A percentile compares a stretch with the other conserved stretches of the same genome.
Evolutionary conservation across 768 basidiomycete genomes (phyloP).

Genomic region (Gautieria morchelliformis): DNA sequence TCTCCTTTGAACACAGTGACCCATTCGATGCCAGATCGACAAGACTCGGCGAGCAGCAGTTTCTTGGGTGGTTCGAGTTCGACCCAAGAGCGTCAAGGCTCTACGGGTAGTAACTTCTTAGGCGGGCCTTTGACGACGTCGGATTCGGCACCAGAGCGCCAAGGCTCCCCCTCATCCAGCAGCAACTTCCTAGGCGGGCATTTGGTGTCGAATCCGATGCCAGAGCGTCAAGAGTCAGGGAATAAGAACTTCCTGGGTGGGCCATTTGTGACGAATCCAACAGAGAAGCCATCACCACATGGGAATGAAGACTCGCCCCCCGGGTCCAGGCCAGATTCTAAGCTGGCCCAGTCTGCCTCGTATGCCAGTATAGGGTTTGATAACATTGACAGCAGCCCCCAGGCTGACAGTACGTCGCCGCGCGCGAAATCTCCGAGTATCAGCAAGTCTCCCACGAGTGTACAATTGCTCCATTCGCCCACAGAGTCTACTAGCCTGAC

Average conservation of each 20-base stretch:
- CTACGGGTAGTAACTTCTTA: neutral
- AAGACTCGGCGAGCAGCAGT: neutral
- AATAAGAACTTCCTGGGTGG: neutral
- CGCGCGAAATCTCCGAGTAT: neutral
- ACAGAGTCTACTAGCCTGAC: neutral
- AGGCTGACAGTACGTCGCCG: neutral
- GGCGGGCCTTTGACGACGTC: too few relatives aligned
- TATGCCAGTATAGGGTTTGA: neutral
- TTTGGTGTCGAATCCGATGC: neutral
- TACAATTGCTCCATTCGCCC: neutral
- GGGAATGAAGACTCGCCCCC: constrained; percentile 29
- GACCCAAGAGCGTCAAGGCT: neutral
- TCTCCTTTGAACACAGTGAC: neutral
- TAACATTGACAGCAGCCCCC: neutral
- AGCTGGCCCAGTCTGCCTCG: constrained; percentile 17
- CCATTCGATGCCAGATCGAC: neutral
- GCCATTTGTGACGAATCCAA: neutral
- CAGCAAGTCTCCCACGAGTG: neutral
- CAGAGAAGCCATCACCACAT: neutral
- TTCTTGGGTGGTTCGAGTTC: neutral
- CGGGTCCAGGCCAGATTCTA: constrained; percentile 32
- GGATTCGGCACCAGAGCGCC: neutral
- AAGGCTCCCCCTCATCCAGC: neutral
- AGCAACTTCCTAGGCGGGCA: neutral
- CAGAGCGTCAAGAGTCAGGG: neutral